Conservation (phyloP, 805 yeast genomes). For the Jamesozyma piceae region DNA sequence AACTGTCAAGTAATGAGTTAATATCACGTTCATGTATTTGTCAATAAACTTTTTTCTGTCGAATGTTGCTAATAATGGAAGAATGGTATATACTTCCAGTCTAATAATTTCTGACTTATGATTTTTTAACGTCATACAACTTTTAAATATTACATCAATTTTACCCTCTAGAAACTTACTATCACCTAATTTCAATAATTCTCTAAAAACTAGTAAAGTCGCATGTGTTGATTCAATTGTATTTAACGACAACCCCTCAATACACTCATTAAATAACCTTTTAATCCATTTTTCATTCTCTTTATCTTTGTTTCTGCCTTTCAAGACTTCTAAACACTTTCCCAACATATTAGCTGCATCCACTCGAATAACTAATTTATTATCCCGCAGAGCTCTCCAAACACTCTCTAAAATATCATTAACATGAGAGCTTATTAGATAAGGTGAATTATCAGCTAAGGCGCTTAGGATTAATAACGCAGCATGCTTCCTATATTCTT, state of each 20-base stretch:
- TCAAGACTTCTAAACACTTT: conserved; percentile 67
- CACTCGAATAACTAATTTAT: conserved; percentile 59
- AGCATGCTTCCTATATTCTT: conserved; percentile 81
- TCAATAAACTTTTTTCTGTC: conserved; percentile 68
- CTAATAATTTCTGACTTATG: conserved; percentile 68
- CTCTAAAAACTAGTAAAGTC: conserved; percentile 70
- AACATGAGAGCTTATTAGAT: conserved; percentile 67
- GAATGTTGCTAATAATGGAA: conserved; percentile 76
- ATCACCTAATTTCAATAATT: conserved; percentile 52
- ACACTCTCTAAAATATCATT: conserved; percentile 70
- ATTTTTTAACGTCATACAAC: conserved; percentile 63
- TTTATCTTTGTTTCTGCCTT: conserved; percentile 63
- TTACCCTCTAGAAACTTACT: conserved; percentile 64
- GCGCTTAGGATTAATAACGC: conserved; percentile 77
- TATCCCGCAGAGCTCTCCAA: conserved; percentile 82
- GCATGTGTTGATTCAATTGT: conserved; percentile 77
- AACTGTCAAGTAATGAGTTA: conserved; percentile 68
- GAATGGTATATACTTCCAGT: conserved; percentile 71
- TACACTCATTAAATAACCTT: conserved; percentile 58
- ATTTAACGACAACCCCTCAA: conserved; percentile 43
- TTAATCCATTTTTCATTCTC: conserved; percentile 64
- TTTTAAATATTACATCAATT: conserved; percentile 69
- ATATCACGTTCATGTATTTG: conserved; percentile 68
- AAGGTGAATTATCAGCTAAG: conserved; percentile 79
- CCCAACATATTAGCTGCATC: conserved; percentile 81